Base-by-base conservation (phyloP, 2,329 filamentous ascomycete genomes). In the Fusarium irregulare region DNA sequence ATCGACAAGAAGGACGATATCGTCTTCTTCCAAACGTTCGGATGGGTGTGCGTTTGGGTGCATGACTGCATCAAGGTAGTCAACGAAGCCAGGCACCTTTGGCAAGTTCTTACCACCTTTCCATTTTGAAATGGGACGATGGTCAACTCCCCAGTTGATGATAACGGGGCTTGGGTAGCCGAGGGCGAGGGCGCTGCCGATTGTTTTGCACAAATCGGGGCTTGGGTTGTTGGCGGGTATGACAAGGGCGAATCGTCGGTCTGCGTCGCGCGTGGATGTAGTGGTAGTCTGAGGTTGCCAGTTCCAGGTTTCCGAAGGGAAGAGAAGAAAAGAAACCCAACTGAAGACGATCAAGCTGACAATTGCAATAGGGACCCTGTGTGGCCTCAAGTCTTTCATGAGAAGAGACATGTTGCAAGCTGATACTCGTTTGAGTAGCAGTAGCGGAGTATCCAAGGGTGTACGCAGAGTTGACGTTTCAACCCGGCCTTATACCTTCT, bases 1-100 rank as follows among this genome's bases (percentile, higher is more conserved):
- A 11, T 65, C 62, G 14, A 65, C 60, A 14, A 42, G 41, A 7
- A 65, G 62, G 9, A 65, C 51, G 4, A 65, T 59, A 2, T 63
- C 60, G 10, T 63, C 27, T 5, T 63, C 58, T 3, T 14, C 12
- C 2, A 64, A 20, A 8, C 28, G 47, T 9, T 64, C 61, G 2
- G 59, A 49, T 10, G 25, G 50, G 10, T 64, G 59, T 4, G 61
- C 61, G 9, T 49, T 18, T 2, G 59, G 44, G 2, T 49, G 44
- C 21, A 63, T 62, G 28, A 62, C 61, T 27, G 49, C 61, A n/a
- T 64, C 61, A 6, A 64, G 61, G n/a, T 64, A 64, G 11, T 42
- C 9, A 6, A 64, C 44, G 3, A 64, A 25, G 10, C 61, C 61
- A 3, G 59, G 49, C 13, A 64, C 56, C 2, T 64, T 64, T 3